phyloP scores from a whole-genome alignment of 2,329 filamentous ascomycete species.

The Talaromyces funiculosus region DNA sequence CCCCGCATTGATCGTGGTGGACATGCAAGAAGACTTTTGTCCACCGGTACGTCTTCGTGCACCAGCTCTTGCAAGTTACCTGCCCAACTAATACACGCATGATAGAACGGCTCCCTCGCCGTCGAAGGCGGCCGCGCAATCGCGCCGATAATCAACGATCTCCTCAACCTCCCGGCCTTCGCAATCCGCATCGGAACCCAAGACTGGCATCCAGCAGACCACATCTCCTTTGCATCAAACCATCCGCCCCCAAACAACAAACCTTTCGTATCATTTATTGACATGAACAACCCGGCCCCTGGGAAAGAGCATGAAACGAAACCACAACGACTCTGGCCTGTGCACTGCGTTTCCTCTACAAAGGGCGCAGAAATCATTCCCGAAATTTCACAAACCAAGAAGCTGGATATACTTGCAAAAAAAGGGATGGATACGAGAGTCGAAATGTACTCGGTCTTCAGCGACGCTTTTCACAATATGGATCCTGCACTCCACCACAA shows the following conservation, averaged over 20 bases:
- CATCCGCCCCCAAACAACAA: constrained; percentile 58
- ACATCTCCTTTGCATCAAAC: constrained; percentile 84
- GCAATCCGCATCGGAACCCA: constrained; percentile 74
- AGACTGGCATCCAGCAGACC: constrained; percentile 78
- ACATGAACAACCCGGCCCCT: constrained; percentile 47
- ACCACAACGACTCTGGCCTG: constrained; percentile 73
- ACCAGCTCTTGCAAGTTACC: neutral
- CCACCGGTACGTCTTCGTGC: constrained; percentile 61
- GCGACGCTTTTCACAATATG: constrained; percentile 63
- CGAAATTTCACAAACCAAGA: constrained; percentile 54
- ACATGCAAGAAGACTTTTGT: constrained; percentile 93
- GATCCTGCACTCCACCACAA: constrained; percentile 27
- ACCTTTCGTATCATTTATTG: constrained; percentile 62
- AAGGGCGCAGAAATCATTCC: constrained; percentile 67
- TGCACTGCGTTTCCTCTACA: constrained; percentile 76
- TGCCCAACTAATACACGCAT: neutral
- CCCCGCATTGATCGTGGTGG: constrained; percentile 68
- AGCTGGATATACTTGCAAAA: constrained; percentile 62
- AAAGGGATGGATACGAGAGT: constrained; percentile 71
- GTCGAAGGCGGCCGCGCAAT: constrained; percentile 69
- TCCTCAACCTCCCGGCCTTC: constrained; percentile 65
- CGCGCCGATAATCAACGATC: constrained; percentile 63
- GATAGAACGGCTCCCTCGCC: constrained; percentile 74
- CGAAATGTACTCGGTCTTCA: constrained; percentile 94
- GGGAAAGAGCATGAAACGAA: constrained; percentile 57